Percentiles rank a stretch among this genome's conserved stretches.
Evolutionary conservation across 1,139 yeast genomes (phyloP).

Genomic region (Petasospora fabianii): DNA sequence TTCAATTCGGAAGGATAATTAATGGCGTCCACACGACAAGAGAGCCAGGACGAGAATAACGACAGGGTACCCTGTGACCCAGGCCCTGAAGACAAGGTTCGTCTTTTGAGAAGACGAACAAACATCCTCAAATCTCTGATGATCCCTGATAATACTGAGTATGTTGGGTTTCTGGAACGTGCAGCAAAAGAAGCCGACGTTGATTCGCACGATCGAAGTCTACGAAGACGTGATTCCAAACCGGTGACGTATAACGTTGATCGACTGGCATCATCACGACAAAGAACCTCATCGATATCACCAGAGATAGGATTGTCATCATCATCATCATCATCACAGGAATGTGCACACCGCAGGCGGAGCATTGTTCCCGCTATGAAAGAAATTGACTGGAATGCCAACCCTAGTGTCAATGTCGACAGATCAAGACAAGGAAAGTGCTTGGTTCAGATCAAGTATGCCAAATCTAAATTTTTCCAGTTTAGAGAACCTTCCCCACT

Average conservation of each 20-base stretch:
- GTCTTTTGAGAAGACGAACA: constrained; percentile 13
- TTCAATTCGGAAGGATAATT: not conserved
- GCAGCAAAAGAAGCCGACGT: constrained; percentile 22
- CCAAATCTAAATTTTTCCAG: constrained; percentile 22
- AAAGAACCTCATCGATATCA: not conserved
- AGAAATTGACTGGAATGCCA: constrained; percentile 1
- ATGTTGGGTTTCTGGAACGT: constrained; percentile 26
- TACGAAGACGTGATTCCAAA: constrained; percentile 7
- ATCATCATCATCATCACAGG: not conserved
- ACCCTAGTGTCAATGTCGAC: constrained; percentile 17
- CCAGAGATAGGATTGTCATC: not conserved
- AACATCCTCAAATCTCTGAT: constrained; percentile 23
- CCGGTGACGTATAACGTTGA: constrained; percentile 4
- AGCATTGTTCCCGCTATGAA: constrained; percentile 3
- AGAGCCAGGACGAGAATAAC: constrained; percentile 3
- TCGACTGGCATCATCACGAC: constrained; percentile 1
- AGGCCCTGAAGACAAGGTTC: constrained; percentile 9
- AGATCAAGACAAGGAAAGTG: constrained; percentile 1
- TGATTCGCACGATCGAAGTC: constrained; percentile 11
- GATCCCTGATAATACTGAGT: constrained; percentile 30
- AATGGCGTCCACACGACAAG: not conserved
- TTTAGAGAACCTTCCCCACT: constrained; percentile 27
- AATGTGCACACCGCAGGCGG: constrained; percentile 2
- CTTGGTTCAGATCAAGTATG: constrained; percentile 21
- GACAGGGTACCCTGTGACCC: constrained; percentile 1